Conservation (phyloP, 805 yeast genomes). For the Cyberlindnera saturnus region DNA sequence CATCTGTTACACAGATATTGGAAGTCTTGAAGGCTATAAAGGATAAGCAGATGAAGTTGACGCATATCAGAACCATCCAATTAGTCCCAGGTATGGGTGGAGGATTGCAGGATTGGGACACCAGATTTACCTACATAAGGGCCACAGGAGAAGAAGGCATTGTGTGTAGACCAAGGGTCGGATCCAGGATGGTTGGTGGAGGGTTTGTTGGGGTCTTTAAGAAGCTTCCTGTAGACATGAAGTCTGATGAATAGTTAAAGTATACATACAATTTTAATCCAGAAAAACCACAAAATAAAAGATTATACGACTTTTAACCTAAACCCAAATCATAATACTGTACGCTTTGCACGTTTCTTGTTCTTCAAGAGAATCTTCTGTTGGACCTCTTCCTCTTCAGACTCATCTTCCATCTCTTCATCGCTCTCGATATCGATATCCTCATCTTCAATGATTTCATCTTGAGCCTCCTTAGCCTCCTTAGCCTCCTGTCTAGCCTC, state of each 20-base stretch:
- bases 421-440: conserved; percentile 56
- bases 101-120: conserved; percentile 47
- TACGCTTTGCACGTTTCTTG: conserved; percentile 23
- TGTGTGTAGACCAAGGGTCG: conserved; percentile 47
- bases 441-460: conserved; percentile 46
- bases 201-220: conserved; percentile 43
- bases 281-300: background rate
- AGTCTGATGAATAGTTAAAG: too few relatives aligned
- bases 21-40: conserved; percentile 31
- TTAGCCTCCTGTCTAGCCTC: conserved; percentile 65
- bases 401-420: conserved; percentile 35
- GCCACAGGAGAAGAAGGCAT: conserved; percentile 34
- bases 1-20: conserved; percentile 42
- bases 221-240: conserved; percentile 20
- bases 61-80: conserved; percentile 35
- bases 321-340: conserved; percentile 5
- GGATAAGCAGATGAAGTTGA: conserved; percentile 27
- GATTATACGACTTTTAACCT: background rate
- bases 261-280: conserved; percentile 10
- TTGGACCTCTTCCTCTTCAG: conserved; percentile 43
- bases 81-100: conserved; percentile 44
- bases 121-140: conserved; percentile 33
- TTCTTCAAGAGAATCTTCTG: conserved; percentile 32
- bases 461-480: conserved; percentile 49
- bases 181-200: conserved; percentile 41